These are phyloP conservation scores for Physcomitrium patens DNA, from an alignment of 225 moss, liverwort and hornwort species.

Conservation along the genomic window DNA sequence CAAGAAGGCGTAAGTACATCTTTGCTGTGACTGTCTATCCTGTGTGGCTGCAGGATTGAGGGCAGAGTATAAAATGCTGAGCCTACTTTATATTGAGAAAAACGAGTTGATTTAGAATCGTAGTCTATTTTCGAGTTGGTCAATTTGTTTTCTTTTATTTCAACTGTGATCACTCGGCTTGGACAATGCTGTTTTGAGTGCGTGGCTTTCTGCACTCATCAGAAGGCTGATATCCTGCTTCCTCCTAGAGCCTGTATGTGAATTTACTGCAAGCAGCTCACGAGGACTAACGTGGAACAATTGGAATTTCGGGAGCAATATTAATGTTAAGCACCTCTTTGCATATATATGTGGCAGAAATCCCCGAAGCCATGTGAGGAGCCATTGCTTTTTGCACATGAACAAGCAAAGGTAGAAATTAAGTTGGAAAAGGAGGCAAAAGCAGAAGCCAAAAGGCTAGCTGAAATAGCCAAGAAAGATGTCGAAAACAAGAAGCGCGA, in stretches of 20 bases:
- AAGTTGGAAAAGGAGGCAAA: constrained; percentile 43
- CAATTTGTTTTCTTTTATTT: neutral
- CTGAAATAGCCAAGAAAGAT: constrained; percentile 34
- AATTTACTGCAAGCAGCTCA: neutral
- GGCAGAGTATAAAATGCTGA: neutral
- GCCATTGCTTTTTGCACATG: constrained; percentile 37
- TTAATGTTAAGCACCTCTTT: neutral
- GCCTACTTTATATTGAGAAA: neutral
- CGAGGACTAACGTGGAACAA: neutral
- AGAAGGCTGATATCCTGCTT: neutral
- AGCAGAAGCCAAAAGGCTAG: constrained; percentile 33
- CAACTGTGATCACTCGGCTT: neutral
- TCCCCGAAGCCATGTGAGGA: constrained; percentile 32
- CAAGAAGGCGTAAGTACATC: constrained; percentile 33
- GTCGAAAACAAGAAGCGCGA: constrained; percentile 38
- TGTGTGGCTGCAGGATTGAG: constrained; percentile 11
- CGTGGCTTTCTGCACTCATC: neutral
- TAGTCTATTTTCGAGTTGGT: no score
- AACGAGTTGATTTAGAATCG: neutral
- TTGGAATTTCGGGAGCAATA: neutral
- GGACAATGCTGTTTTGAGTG: neutral
- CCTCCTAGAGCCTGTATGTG: neutral
- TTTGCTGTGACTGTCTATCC: neutral
- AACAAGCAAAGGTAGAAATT: constrained; percentile 41
- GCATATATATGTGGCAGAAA: neutral